phyloP scores from a whole-genome alignment of 2,329 filamentous ascomycete species.

The Gyromitra esculenta region DNA sequence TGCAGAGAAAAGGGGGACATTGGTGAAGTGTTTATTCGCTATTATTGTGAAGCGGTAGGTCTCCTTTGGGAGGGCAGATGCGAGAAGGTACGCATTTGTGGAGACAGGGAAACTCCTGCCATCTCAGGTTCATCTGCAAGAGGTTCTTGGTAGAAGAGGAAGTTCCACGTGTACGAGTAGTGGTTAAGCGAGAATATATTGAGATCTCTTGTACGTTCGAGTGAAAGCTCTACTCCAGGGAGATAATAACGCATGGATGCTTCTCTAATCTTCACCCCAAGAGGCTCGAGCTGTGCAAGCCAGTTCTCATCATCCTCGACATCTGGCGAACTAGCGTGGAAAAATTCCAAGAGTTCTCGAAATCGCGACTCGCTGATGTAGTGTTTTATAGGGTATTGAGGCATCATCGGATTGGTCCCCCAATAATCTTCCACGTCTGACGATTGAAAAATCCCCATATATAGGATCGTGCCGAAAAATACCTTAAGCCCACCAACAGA shows the following conservation, averaged over 20 bases:
- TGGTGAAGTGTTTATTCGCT: slow-evolving; percentile 21
- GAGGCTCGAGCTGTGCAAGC: slow-evolving; percentile 7
- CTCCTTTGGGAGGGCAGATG: background rate
- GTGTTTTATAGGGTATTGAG: background rate
- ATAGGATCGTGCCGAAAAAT: slow-evolving; percentile 22
- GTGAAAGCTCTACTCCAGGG: slow-evolving; percentile 2
- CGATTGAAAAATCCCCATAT: slow-evolving; percentile 22
- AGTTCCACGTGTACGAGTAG: slow-evolving; percentile 8
- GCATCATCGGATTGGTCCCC: background rate
- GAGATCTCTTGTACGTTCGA: slow-evolving; percentile 4
- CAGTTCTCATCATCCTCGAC: background rate
- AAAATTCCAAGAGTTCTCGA: slow-evolving; percentile 1
- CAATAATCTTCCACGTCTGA: slow-evolving; percentile 24
- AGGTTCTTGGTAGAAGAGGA: background rate
- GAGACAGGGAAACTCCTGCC: slow-evolving; percentile 5
- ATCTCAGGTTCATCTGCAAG: background rate
- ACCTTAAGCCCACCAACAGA: slow-evolving; percentile 23
- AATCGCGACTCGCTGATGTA: slow-evolving; percentile 13
- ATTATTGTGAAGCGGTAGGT: background rate
- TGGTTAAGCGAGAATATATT: slow-evolving; percentile 11
- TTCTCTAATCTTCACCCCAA: slow-evolving; percentile 12
- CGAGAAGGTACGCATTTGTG: slow-evolving; percentile 4
- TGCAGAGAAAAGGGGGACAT: slow-evolving; percentile 8
- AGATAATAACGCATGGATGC: slow-evolving; percentile 18
- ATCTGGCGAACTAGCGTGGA: background rate